A percentile compares a stretch with the other conserved stretches of the same genome.
Conservation (phyloP, 208 protist genomes). For the Leishmania lainsoni region DNA sequence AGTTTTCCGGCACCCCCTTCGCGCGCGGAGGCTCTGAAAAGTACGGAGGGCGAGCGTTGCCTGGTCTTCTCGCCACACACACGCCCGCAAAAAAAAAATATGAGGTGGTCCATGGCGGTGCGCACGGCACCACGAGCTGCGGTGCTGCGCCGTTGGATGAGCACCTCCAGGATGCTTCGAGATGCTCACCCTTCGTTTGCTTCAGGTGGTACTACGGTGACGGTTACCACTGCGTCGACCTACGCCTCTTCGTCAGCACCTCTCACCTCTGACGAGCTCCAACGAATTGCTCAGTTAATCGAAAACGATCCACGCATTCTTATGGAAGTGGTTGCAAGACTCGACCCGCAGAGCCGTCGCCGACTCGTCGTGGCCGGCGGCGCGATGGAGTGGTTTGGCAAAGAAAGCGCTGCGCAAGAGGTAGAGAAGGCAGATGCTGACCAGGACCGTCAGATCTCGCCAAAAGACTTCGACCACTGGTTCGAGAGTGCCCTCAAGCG, state of each 20-base stretch:
- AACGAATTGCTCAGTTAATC: conserved; percentile 65
- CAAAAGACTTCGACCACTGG: conserved; percentile 93
- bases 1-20: not conserved
- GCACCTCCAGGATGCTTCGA: not conserved
- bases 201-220: not conserved
- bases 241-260: not conserved
- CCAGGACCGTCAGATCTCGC: conserved; percentile 81
- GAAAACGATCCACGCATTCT: conserved; percentile 85
- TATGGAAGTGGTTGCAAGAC: conserved; percentile 74
- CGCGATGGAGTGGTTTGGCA: conserved; percentile 92
- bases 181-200: not conserved
- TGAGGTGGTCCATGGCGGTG: not conserved
- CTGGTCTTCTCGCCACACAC: not conserved
- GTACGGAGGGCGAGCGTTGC: too few relatives aligned
- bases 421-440: conserved; percentile 81
- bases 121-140: not conserved
- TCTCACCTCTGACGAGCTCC: conserved; percentile 55
- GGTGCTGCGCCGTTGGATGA: conserved; percentile 1
- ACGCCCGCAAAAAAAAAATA: not conserved
- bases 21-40: not conserved
- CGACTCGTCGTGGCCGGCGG: conserved; percentile 85
- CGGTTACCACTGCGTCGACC: not conserved
- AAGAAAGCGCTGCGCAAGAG: conserved; percentile 80
- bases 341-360: conserved; percentile 74
- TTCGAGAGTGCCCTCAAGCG: conserved; percentile 82